Base-by-base conservation (phyloP, 225 moss, liverwort and hornwort genomes). In the Polytrichum commune region DNA sequence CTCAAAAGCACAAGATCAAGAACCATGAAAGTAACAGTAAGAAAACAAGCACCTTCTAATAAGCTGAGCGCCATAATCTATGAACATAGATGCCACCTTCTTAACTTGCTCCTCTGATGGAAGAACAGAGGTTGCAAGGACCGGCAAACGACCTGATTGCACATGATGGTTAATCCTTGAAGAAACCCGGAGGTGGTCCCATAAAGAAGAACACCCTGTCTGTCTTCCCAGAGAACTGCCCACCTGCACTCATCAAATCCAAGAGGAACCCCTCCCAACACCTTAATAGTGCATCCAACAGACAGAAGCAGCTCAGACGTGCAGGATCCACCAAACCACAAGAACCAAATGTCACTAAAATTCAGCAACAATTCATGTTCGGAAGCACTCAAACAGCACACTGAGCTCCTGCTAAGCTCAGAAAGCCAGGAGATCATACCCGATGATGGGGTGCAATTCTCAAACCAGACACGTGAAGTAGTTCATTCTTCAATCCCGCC, bases 141-240 rank as follows among this genome's bases (percentile, higher is more conserved):
- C 32, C 58, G 74, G 81, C 73, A 74, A 65, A 25, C 73, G 70
- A 28, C 56, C 46, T 73, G 73, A 62, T 75, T 77, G 72, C 75
- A 78, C 69, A 62, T 29, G 24, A 65, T 69, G 55, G 13, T 33
- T 79, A 9, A 71, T 65, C 68, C 71, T 76, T 27, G 73, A 73
- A 29, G 60, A 70, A 29, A 71, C 46, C 53, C 25, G 57, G 60
- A 80, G 62, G 62, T 73, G 80, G 77, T 63, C 72, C 82, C 88
- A 74, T 73, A 82, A 62, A 62, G 77, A 75, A 78, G 57, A 60
- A 82, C 75, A 79, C 54, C 84, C 72, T 23, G 68, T 32, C 71
- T 79, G 84, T 75, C 79, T 81, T 77, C 79, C 87, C 67, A 76
- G 76, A 73, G 79, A 30, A 19, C 78, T 79, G 54, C 82, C 75